Evolutionary conservation across 805 yeast species (phyloP).

Genomic region (Kluyveromyces wickerhamii): DNA sequence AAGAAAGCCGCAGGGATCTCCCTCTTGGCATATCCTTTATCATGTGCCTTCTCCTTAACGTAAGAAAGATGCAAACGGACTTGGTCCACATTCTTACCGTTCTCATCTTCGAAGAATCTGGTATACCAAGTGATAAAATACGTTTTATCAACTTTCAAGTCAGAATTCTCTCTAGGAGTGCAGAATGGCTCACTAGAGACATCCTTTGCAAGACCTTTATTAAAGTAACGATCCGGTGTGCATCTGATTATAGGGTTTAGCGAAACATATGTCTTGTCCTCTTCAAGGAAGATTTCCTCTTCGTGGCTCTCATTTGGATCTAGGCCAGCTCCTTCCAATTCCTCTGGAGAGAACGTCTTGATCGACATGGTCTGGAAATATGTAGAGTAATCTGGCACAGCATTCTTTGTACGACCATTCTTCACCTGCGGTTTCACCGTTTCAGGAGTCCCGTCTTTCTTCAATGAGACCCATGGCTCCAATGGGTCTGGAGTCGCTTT

Average conservation of each 20-base stretch:
- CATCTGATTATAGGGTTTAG: conserved; percentile 79
- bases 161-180: conserved; percentile 58
- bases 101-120: conserved; percentile 39
- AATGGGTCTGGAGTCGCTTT: conserved; percentile 48
- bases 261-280: conserved; percentile 63
- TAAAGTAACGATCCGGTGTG: conserved; percentile 66
- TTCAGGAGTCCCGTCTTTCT: conserved; percentile 71
- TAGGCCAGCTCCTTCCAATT: conserved; percentile 68
- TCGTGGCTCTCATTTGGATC: conserved; percentile 48
- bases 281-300: conserved; percentile 51
- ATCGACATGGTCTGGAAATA: conserved; percentile 69
- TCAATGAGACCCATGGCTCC: conserved; percentile 73
- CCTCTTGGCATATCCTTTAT: conserved; percentile 51
- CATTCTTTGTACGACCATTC: conserved; percentile 59
- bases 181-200: conserved; percentile 72
- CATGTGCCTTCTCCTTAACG: conserved; percentile 46
- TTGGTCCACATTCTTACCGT: conserved; percentile 38
- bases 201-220: conserved; percentile 53
- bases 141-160: conserved; percentile 49
- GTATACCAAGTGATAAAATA: conserved; percentile 82
- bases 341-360: conserved; percentile 45
- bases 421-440: conserved; percentile 71
- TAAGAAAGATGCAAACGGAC: conserved; percentile 63
- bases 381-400: conserved; percentile 64
- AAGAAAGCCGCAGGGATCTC: conserved; percentile 43